Percentiles rank a stretch among this genome's conserved stretches.
These are phyloP conservation scores for Geum urbanum DNA, from an alignment of 306 rosid genomes.

Conservation along the genomic window DNA sequence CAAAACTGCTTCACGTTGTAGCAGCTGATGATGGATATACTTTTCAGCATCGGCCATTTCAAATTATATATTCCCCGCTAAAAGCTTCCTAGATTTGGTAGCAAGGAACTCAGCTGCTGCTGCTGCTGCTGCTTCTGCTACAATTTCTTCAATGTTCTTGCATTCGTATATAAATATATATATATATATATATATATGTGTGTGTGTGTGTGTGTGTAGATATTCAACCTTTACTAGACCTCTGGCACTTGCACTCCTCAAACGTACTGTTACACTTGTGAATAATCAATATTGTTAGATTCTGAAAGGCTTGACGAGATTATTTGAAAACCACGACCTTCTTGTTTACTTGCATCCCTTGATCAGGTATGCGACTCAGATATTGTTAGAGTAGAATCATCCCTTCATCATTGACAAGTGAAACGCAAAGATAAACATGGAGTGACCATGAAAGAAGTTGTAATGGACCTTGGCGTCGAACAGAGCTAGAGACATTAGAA, in stretches of 20 bases:
- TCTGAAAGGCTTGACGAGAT: neutral
- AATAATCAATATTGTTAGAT: neutral
- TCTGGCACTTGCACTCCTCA: neutral
- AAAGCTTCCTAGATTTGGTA: neutral
- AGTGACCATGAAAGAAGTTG: too few species aligned
- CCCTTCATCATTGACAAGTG: neutral
- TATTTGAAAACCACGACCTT: neutral
- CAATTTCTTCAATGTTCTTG: neutral
- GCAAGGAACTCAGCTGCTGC: neutral
- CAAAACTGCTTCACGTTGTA: neutral
- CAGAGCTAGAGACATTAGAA: too few species aligned
- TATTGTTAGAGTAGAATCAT: neutral
- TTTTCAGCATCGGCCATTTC: neutral
- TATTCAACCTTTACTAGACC: neutral
- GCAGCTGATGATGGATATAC: fast-evolving
- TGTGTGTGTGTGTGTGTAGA: too few species aligned
- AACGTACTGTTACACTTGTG: fast-evolving
- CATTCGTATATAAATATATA: neutral
- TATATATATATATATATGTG: too few species aligned
- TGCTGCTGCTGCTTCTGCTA: neutral
- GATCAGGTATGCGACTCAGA: neutral
- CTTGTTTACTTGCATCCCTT: neutral
- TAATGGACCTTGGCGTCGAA: too few species aligned
- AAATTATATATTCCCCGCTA: neutral
- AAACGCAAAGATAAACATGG: too few species aligned